Conservation (phyloP, 2,329 filamentous ascomycete genomes). For the Zymoseptoria tritici region DNA sequence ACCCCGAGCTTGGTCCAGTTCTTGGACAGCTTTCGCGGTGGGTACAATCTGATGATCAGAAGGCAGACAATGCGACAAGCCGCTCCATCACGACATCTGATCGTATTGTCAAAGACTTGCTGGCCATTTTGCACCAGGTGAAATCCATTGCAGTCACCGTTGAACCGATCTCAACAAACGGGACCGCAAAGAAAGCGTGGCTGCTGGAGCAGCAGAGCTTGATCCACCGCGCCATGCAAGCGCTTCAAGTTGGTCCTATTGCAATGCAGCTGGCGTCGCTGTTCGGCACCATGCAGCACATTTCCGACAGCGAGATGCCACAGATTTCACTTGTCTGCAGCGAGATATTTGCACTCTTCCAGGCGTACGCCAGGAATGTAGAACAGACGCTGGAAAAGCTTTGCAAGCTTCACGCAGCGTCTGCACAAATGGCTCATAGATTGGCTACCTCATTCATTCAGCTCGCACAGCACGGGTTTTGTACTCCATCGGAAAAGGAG, state of each 20-base stretch:
- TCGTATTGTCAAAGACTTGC: neutral
- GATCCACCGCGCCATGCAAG: neutral
- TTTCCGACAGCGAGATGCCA: neutral
- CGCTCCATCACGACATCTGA: neutral
- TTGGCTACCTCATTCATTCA: conserved; percentile 71
- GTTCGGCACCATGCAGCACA: neutral
- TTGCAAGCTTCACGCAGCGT: conserved; percentile 58
- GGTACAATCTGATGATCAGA: conserved; percentile 24
- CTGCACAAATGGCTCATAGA: conserved; percentile 66
- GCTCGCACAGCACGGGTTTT: conserved; percentile 80
- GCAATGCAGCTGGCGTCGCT: neutral
- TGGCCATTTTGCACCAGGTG: neutral
- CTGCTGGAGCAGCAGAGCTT: conserved; percentile 28
- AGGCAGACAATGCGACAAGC: neutral
- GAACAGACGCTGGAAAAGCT: conserved; percentile 52
- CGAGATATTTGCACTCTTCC: conserved; percentile 58
- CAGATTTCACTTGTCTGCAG: conserved; percentile 2
- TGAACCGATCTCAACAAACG: conserved; percentile 34
- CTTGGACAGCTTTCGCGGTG: conserved; percentile 15
- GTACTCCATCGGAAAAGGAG: conserved; percentile 74
- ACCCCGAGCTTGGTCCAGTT: conserved; percentile 19
- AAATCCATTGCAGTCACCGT: neutral
- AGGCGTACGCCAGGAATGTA: conserved; percentile 62
- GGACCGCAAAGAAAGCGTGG: conserved; percentile 59
- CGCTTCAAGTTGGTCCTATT: neutral